Evolutionary conservation across 495 filamentous ascomycete genomes (phyloP).

Genomic region (Thozetella sp.): DNA sequence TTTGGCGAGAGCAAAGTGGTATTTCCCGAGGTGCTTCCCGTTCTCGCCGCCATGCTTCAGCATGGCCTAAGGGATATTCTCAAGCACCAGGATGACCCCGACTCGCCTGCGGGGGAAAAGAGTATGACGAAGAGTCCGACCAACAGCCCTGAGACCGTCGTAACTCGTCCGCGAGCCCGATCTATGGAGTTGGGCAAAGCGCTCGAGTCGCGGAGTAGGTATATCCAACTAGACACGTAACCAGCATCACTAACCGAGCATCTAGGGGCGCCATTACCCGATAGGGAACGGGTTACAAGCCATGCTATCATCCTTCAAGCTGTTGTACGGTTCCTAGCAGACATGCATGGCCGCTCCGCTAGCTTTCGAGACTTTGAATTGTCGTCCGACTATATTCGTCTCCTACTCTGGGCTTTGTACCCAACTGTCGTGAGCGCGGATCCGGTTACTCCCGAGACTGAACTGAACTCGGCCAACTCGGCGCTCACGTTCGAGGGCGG

Average conservation of each 20-base stretch:
- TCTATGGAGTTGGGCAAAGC: slow-evolving; percentile 51
- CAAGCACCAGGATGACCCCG: slow-evolving; percentile 59
- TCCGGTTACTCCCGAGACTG: slow-evolving; percentile 75
- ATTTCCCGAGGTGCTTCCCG: slow-evolving; percentile 77
- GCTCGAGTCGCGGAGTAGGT: slow-evolving; percentile 51
- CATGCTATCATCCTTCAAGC: slow-evolving; percentile 64
- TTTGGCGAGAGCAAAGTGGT: slow-evolving; percentile 69
- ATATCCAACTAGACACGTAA: not conserved
- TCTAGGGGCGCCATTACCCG: slow-evolving; percentile 31
- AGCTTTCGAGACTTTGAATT: slow-evolving; percentile 80
- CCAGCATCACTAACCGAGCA: slow-evolving; percentile 12
- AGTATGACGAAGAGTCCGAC: slow-evolving; percentile 10
- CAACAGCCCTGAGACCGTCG: slow-evolving; percentile 16
- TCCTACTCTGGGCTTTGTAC: slow-evolving; percentile 77
- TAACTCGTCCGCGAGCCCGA: slow-evolving; percentile 39
- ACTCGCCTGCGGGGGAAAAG: slow-evolving; percentile 44
- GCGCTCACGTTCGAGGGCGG: slow-evolving; percentile 82
- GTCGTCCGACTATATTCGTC: slow-evolving; percentile 75
- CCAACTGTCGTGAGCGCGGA: slow-evolving; percentile 86
- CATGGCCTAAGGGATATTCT: slow-evolving; percentile 71
- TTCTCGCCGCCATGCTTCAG: slow-evolving; percentile 88
- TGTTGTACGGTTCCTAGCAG: slow-evolving; percentile 76
- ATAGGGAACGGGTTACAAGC: slow-evolving; percentile 49
- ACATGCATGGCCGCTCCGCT: slow-evolving; percentile 71
- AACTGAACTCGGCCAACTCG: slow-evolving; percentile 78